Percentiles rank a stretch among this genome's conserved stretches.
Evolutionary conservation across 1,139 yeast species (phyloP).

Genomic region (Geotrichum histeridarum): DNA sequence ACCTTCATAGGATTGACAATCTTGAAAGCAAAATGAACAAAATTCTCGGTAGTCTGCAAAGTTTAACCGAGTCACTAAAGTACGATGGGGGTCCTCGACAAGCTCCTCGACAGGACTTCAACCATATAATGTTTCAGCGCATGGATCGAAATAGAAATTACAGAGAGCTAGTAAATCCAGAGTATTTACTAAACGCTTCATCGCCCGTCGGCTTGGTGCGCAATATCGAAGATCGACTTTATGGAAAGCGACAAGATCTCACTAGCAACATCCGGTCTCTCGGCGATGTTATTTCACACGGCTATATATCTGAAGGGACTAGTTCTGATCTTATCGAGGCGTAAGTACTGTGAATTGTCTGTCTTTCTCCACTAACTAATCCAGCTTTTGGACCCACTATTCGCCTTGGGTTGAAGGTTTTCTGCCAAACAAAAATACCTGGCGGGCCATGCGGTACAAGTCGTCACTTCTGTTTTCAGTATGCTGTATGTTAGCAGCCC

Average conservation of each 20-base stretch:
- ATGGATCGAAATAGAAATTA: slow-evolving; percentile 7
- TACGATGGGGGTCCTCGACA: not conserved
- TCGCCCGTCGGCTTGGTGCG: slow-evolving; percentile 17
- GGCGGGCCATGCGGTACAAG: slow-evolving; percentile 11
- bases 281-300: slow-evolving; percentile 18
- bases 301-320: slow-evolving; percentile 12
- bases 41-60: slow-evolving; percentile 7
- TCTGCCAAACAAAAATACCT: slow-evolving; percentile 9
- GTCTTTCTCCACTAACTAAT: not conserved
- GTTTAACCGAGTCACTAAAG: slow-evolving; percentile 7
- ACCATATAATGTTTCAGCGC: not conserved
- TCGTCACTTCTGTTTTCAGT: slow-evolving; percentile 15
- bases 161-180: slow-evolving; percentile 15
- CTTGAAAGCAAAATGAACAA: slow-evolving; percentile 9
- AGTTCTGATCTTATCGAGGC: slow-evolving; percentile 10
- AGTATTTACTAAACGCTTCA: slow-evolving; percentile 13
- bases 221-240: slow-evolving; percentile 14
- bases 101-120: not conserved
- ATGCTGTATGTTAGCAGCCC: slow-evolving; percentile 14
- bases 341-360: not conserved
- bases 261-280: slow-evolving; percentile 9
- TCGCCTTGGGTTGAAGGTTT: slow-evolving; percentile 17
- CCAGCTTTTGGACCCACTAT: slow-evolving; percentile 16
- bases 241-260: slow-evolving; percentile 15
- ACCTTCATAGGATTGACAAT: slow-evolving; percentile 1